Base-by-base conservation (phyloP, 2,329 filamentous ascomycete genomes). In the Hypocrella siamensis region DNA sequence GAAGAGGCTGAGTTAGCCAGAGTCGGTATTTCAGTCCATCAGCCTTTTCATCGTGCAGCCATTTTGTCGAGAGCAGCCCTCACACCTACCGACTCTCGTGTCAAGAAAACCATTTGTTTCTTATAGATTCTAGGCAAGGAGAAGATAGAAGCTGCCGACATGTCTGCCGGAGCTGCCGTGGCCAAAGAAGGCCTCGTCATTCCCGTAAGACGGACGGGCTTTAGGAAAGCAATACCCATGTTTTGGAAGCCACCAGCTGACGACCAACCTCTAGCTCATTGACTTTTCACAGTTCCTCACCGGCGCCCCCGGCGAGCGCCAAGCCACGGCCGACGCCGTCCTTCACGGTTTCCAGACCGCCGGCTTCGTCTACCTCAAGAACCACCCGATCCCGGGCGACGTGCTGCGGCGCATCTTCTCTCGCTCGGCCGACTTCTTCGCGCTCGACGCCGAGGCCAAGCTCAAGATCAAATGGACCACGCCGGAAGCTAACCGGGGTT, bases 351-450 rank as follows among this genome's bases (percentile, higher is more conserved):
- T 94, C 60, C 79, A 85, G 45, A 77, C 70, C 2, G 80, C 85
- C 3, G 86, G 86, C 35, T 93, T 94, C 61, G 70, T 94, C 47
- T 93, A 93, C 56, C 70, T 93, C 25, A 76, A 76, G 44, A 81
- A 88, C 53, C 76, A 88, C 42, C 70, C 79, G 26, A 78, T 93
- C 37, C 56, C 74, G 0, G 46, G 67, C 4, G 57, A 67, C 7
- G 64, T 66, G 8, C 58, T 84, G 10, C 52, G 66, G 36, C 54
- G 65, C 35, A 67, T 78, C 37, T 92, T 90, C 50, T 50, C 60
- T 38, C 63, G 66, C 35, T 85, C 79, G 5, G 73, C 75, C 31
- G 57, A 61, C 38, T 86, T 88, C 62, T 90, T 90, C 54, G 53
- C 56, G 11, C 70, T 79, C 33, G 60, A 75, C 3, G 49, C 61